Evolutionary conservation across 768 basidiomycete genomes (phyloP).

Genomic region (Hericium erinaceus): DNA sequence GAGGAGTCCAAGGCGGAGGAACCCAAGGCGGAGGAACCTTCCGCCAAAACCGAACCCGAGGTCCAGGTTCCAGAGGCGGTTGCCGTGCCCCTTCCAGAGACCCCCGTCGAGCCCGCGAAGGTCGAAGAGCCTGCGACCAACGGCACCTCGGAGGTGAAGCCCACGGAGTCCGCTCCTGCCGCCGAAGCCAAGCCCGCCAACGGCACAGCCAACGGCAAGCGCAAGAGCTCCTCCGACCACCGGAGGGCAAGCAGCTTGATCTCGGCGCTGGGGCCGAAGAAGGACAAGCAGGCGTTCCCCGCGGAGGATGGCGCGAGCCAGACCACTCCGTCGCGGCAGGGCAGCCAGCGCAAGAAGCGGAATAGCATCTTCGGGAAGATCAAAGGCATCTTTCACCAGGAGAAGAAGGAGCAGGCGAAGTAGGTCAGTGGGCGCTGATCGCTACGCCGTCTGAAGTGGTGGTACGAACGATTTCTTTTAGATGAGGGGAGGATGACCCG

Average conservation of each 20-base stretch:
- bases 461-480: neutral
- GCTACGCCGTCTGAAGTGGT: neutral
- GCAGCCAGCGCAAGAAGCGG: conserved; percentile 14
- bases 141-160: neutral
- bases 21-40: neutral
- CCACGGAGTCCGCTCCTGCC: neutral
- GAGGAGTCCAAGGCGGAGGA: neutral
- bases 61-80: neutral
- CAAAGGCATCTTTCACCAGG: conserved; percentile 12
- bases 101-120: neutral
- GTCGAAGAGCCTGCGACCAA: neutral
- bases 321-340: conserved; percentile 8
- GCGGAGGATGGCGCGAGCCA: conserved; percentile 3
- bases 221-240: neutral
- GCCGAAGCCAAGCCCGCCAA: neutral
- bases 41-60: neutral
- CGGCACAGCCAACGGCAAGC: neutral
- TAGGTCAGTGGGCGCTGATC: neutral
- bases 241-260: neutral
- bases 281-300: conserved; percentile 9
- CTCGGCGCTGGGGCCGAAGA: neutral
- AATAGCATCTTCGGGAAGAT: conserved; percentile 10
- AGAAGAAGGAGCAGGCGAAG: conserved; percentile 8
- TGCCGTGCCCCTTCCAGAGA: neutral
- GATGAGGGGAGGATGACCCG: neutral